A percentile compares a stretch with the other conserved stretches of the same genome.
Conservation (phyloP, 495 filamentous ascomycete genomes). For the Penicillium lagena region DNA sequence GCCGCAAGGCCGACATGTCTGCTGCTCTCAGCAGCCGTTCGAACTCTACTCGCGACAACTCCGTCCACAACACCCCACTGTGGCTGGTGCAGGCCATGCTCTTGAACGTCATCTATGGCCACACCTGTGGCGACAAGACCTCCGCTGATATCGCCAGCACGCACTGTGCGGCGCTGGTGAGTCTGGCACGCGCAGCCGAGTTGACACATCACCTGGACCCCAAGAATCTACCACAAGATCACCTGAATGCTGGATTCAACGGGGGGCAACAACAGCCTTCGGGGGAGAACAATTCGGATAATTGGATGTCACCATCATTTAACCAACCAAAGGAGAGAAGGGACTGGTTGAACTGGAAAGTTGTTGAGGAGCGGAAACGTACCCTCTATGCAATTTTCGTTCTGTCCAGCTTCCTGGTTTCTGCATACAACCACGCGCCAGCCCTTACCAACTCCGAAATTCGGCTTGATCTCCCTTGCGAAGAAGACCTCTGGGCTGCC, state of each 20-base stretch:
- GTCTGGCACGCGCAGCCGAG: constrained; percentile 81
- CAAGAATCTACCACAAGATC: constrained; percentile 33
- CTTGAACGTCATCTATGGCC: constrained; percentile 91
- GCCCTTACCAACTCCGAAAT: constrained; percentile 94
- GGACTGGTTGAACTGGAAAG: constrained; percentile 87
- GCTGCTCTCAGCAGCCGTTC: constrained; percentile 59
- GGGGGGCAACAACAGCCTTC: constrained; percentile 2
- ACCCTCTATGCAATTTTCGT: constrained; percentile 90
- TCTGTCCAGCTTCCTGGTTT: constrained; percentile 83
- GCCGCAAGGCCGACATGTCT: constrained; percentile 81
- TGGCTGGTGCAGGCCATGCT: constrained; percentile 99
- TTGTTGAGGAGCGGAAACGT: constrained; percentile 84
- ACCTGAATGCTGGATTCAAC: constrained; percentile 18
- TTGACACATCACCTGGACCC: constrained; percentile 48
- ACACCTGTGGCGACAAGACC: constrained; percentile 88
- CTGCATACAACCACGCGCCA: constrained; percentile 87
- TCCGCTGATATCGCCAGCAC: constrained; percentile 87
- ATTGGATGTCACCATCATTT: constrained; percentile 24
- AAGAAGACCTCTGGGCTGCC: constrained; percentile 87
- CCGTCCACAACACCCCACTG: constrained; percentile 74
- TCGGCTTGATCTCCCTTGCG: constrained; percentile 81
- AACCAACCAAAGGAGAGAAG: constrained; percentile 61
- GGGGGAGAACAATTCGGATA: constrained; percentile 10
- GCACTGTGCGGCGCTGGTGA: constrained; percentile 85
- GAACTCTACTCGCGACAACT: constrained; percentile 54